phyloP scores from a whole-genome alignment of 768 basidiomycete species.

The Cyclocybe cylindracea region DNA sequence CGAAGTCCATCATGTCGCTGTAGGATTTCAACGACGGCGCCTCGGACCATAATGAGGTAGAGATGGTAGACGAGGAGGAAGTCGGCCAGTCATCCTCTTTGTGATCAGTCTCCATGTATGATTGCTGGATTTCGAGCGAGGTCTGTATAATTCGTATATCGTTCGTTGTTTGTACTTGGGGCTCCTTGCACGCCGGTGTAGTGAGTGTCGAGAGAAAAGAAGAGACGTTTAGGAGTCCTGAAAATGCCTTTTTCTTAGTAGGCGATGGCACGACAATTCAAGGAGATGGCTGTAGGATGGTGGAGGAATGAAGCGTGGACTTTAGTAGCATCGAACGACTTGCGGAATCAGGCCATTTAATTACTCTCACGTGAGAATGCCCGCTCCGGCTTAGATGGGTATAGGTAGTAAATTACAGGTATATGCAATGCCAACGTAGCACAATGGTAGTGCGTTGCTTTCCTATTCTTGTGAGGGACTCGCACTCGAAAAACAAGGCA shows the following conservation, averaged over 20 bases:
- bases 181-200: not conserved
- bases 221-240: conserved; percentile 10
- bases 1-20: conserved; percentile 44
- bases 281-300: not conserved
- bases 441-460: conserved; percentile 31
- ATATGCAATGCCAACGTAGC: conserved; percentile 18
- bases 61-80: conserved; percentile 54
- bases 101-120: conserved; percentile 33
- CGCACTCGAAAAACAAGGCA: conserved; percentile 16
- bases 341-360: not conserved
- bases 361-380: not conserved
- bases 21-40: conserved; percentile 29
- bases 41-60: conserved; percentile 44
- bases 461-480: conserved; percentile 12
- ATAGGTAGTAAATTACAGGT: not conserved
- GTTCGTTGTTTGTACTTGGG: not conserved
- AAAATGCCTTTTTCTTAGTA: conserved; percentile 44
- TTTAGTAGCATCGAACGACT: not conserved
- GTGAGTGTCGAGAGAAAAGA: conserved; percentile 2
- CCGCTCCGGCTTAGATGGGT: no score
- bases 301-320: not conserved
- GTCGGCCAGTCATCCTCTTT: conserved; percentile 39
- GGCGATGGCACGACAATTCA: conserved; percentile 11
- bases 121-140: conserved; percentile 52
- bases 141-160: conserved; percentile 35